These are phyloP conservation scores for Cyberlindnera suaveolens DNA, from an alignment of 805 yeast species.

Conservation along the genomic window DNA sequence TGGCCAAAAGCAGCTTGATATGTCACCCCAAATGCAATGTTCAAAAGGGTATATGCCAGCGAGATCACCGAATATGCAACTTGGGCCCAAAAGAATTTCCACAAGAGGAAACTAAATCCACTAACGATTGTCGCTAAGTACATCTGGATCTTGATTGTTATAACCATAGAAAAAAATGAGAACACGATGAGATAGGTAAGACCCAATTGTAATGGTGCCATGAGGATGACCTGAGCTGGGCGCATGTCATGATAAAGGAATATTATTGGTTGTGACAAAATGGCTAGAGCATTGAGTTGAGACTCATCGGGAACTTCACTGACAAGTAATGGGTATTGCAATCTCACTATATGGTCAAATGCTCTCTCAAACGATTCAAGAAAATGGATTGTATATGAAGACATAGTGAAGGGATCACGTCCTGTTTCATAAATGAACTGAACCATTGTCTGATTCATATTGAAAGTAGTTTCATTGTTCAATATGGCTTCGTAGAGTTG, in stretches of 20 bases:
- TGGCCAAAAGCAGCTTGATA: conserved; percentile 51
- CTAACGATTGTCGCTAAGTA: conserved; percentile 32
- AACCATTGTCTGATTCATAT: conserved; percentile 23
- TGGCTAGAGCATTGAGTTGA: conserved; percentile 11
- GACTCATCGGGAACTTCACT: conserved; percentile 29
- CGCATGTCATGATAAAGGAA: conserved; percentile 33
- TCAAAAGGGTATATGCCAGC: conserved; percentile 49
- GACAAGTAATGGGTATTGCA: conserved; percentile 16
- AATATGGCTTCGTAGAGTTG: conserved; percentile 21
- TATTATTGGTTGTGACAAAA: conserved; percentile 11
- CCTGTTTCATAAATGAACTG: conserved; percentile 52
- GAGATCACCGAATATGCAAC: conserved; percentile 50
- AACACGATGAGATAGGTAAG: conserved; percentile 62
- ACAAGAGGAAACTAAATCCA: conserved; percentile 37
- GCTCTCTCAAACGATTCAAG: conserved; percentile 37
- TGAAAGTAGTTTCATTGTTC: conserved; percentile 12
- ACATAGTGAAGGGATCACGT: conserved; percentile 48
- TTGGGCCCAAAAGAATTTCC: conserved; percentile 36
- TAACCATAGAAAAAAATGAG: conserved; percentile 62
- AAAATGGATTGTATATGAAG: conserved; percentile 36
- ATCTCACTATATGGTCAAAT: conserved; percentile 4
- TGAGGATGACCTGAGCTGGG: conserved; percentile 42
- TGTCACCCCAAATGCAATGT: conserved; percentile 61
- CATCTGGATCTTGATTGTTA: conserved; percentile 45
- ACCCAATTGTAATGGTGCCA: conserved; percentile 70